Base-by-base conservation (phyloP, 2,329 filamentous ascomycete genomes). In the Chaetomiaceae sp. region DNA sequence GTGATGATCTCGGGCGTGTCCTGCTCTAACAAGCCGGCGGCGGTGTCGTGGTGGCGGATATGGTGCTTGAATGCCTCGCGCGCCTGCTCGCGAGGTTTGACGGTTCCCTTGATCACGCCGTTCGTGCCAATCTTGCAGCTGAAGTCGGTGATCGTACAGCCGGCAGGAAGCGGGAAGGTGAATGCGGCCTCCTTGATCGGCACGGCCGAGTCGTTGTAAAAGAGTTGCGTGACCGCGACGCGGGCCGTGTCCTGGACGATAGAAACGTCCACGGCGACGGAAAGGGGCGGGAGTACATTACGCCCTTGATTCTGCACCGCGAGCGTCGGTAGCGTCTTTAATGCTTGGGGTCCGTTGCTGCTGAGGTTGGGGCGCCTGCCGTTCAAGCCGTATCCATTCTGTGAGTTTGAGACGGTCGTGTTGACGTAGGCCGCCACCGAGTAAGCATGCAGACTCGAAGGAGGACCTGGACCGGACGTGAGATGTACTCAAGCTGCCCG, bases 1-100 rank as follows among this genome's bases (percentile, higher is more conserved):
- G 57, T 60, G 34, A 62, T 60, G 6, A 62, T 53, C 37, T 62
- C 60, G 4, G 55, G 39, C 0, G 52, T 60, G 29, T 57, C 53
- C 41, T 60, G 55, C 22, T 62, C 55, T 4, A 62, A 47, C 4
- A 62, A 27, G 4, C 40, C 49, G 11, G 51, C 49, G 11, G 42
- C 35, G 2, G 48, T 49, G 24, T 44, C 15, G n/a, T 43, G 37
- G 12, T 29, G 6, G 17, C 37, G 42, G 38, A 49, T 39, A 15
- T 51, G 46, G 6, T 45, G 35, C 14, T 33, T 11, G 17, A 49
- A 54, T 22, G 26, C 26, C 10, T 49, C 49, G 17, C 46, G 47
- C 12, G 58, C 60, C 38, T 61, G 53, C 4, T 52, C 38, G 18
- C 54, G 57, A 2, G 57, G 52, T 17, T 55, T 55, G 5, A 58